Evolutionary conservation across 2,329 filamentous ascomycete species (phyloP).

Genomic region (Simplicillium sp.): DNA sequence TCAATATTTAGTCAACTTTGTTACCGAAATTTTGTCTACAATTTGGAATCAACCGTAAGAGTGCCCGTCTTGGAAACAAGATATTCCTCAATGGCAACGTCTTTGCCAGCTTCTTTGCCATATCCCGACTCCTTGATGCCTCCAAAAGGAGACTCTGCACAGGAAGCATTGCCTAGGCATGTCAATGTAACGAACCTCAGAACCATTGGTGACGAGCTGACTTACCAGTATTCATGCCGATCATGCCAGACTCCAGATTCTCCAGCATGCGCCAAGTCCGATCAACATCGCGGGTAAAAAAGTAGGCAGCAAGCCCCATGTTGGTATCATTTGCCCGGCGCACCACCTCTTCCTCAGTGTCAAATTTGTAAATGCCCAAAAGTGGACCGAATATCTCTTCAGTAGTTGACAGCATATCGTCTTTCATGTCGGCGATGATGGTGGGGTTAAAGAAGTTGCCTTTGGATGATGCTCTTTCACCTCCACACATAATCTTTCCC

Average conservation of each 20-base stretch:
- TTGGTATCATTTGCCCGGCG: slow-evolving; percentile 57
- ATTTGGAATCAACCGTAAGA: neutral
- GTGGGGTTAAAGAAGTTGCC: slow-evolving; percentile 64
- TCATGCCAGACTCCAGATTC: slow-evolving; percentile 54
- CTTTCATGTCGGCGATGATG: slow-evolving; percentile 57
- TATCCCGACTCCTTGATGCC: slow-evolving; percentile 15
- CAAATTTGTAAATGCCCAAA: slow-evolving; percentile 60
- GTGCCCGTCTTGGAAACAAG: slow-evolving; percentile 6
- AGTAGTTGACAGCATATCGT: slow-evolving; percentile 53
- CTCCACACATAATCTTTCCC: slow-evolving; percentile 50
- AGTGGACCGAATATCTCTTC: slow-evolving; percentile 75
- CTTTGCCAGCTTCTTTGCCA: slow-evolving; percentile 11
- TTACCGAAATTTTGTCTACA: too few relatives aligned
- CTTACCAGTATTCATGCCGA: slow-evolving; percentile 50
- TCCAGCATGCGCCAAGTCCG: slow-evolving; percentile 34
- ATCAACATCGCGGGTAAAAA: slow-evolving; percentile 45
- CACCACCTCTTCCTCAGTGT: slow-evolving; percentile 62
- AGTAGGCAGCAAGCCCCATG: slow-evolving; percentile 67
- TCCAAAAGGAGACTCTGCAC: slow-evolving; percentile 13
- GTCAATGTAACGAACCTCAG: too few relatives aligned
- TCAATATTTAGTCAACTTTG: too few relatives aligned
- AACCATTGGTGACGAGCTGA: neutral
- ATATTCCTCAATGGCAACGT: slow-evolving; percentile 9
- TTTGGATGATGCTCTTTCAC: slow-evolving; percentile 47
- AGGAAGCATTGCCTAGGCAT: slow-evolving; percentile 9